Evolutionary conservation across 2,329 filamentous ascomycete genomes (phyloP).

Genomic region (Colletotrichum falcatum): DNA sequence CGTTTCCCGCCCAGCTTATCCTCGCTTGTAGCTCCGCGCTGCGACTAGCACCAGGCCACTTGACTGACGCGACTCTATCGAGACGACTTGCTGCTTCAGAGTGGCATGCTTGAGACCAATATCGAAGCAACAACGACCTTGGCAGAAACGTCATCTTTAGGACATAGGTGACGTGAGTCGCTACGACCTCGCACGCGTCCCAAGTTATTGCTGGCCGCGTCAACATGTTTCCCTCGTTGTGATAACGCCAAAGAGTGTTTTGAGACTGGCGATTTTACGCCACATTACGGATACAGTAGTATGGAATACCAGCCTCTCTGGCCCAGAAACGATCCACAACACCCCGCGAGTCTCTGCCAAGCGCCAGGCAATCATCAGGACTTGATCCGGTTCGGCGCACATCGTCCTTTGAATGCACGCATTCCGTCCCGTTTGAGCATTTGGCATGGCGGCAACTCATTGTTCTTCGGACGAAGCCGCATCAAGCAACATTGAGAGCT

Average conservation of each 20-base stretch:
- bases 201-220: conserved; percentile 1
- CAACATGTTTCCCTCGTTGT: neutral
- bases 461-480: conserved; percentile 17
- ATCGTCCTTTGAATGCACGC: conserved; percentile 5
- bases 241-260: neutral
- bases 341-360: neutral
- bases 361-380: conserved; percentile 17
- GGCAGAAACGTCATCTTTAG: conserved; percentile 1
- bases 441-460: neutral
- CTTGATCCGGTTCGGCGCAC: neutral
- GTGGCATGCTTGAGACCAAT: neutral
- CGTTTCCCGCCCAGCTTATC: neutral
- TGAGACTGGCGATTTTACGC: neutral
- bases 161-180: neutral
- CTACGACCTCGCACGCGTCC: neutral
- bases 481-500: conserved; percentile 6
- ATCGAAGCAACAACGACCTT: neutral
- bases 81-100: neutral
- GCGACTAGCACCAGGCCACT: neutral
- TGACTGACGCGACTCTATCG: neutral
- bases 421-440: conserved; percentile 2
- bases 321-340: neutral
- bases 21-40: neutral
- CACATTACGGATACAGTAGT: neutral
- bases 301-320: neutral